Base-by-base conservation (phyloP, 257 asterid species). In the Petunia axillaris region DNA sequence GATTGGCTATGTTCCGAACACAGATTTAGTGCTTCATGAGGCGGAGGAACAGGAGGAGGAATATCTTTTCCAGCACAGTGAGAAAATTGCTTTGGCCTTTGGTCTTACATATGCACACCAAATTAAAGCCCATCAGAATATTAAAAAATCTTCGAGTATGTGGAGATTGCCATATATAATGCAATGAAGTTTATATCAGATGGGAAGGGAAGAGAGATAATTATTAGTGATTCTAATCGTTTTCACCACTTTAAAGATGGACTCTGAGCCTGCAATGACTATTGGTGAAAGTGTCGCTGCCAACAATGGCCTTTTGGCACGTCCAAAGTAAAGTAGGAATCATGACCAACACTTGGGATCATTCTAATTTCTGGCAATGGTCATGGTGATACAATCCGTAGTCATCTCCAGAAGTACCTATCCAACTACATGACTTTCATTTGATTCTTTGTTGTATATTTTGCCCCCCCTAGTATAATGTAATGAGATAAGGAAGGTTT, bases 71-170 rank as follows among this genome's bases (percentile, higher is more conserved):
- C n/a, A n/a, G n/a, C n/a, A n/a, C n/a, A n/a, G n/a, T n/a, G n/a
- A n/a, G n/a, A n/a, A n/a, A n/a, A n/a, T 95, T 43, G 97, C 98
- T 4, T 83, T 95, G 88, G 97, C 93, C 0, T 95, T 91, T 37
- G 97, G 99, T 9, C 96, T 95, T 38, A 89, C 86, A 90, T 91
- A 36, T 64, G 85, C 25, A 85, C 84, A 39, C 81, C 85, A 25
- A 95, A 85, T 85, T n/a, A n/a, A n/a, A n/a, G n/a, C 81, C 94
- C 0, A 89, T 95, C 8, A 84, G 96, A 80, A 90, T 95, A 58
- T 93, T 95, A 55, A 95, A 95, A 48, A 95, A 95, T 64, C 97
- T 95, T 25, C 83, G 97, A 68, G 97, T 95, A 0, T 95, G 99
- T 81, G 97, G 94, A 64, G 99, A 95, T 83, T 95, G 99, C 67